Percentiles rank a stretch among this genome's conserved stretches.
Conservation (phyloP, 225 moss, liverwort and hornwort species). For the Pseudoscleropodium purum region DNA sequence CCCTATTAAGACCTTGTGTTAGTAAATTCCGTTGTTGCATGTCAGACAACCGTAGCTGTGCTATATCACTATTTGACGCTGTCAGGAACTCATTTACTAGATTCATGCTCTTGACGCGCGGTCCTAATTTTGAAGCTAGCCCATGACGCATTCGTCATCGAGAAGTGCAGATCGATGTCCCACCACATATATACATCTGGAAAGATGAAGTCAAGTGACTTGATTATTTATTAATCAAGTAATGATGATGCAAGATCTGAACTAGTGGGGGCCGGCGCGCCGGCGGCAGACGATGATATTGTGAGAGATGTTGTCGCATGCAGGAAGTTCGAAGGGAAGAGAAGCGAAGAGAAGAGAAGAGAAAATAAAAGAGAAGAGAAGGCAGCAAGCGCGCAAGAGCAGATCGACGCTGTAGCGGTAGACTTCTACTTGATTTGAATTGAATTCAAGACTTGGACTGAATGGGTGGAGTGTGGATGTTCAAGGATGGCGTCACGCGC, state of each 20-base stretch:
- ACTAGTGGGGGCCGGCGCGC: neutral
- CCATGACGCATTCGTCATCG: neutral
- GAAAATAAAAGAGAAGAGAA: neutral
- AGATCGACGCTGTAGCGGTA: neutral
- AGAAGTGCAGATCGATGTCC: neutral
- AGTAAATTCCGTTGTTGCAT: neutral
- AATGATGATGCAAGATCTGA: neutral
- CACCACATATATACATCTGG: neutral
- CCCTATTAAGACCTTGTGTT: neutral
- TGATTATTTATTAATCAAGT: neutral
- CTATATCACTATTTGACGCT: neutral
- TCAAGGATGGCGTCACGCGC: slow-evolving; percentile 47
- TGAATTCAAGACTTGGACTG: neutral
- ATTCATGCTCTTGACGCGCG: neutral
- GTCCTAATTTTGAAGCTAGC: neutral
- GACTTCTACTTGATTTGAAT: neutral
- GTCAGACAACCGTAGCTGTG: neutral
- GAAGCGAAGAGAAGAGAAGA: no score
- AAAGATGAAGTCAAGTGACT: neutral
- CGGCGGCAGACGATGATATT: neutral
- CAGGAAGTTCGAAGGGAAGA: neutral
- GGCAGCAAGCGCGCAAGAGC: neutral
- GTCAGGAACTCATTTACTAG: neutral
- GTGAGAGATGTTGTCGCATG: neutral
- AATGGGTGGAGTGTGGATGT: slow-evolving; percentile 56